phyloP scores from a whole-genome alignment of 495 filamentous ascomycete species.

The Trichoderma orchidacearum region DNA sequence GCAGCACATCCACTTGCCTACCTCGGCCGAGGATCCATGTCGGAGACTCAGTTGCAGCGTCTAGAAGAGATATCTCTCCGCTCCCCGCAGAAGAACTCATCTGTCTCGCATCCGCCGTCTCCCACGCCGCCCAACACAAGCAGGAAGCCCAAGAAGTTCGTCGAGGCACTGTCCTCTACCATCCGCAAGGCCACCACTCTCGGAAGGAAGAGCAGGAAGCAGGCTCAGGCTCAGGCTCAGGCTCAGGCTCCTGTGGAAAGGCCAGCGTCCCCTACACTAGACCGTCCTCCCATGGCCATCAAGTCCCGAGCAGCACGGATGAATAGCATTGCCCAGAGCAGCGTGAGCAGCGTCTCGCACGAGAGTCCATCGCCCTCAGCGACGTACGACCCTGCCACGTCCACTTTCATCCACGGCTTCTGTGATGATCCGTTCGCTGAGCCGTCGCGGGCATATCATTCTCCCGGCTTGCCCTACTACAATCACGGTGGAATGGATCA shows the following conservation, averaged over 20 bases:
- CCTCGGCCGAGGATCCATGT: slow-evolving; percentile 23
- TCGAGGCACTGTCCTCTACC: slow-evolving; percentile 13
- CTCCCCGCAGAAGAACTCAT: slow-evolving; percentile 15
- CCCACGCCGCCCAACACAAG: slow-evolving; percentile 10
- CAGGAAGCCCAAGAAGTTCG: slow-evolving; percentile 11
- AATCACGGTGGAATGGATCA: background rate
- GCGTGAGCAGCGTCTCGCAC: background rate
- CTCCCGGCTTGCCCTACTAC: slow-evolving; percentile 2
- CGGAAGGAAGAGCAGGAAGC: background rate
- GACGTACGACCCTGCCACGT: too few species aligned
- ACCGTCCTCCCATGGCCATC: background rate
- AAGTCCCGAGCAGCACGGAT: background rate
- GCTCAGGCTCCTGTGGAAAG: background rate
- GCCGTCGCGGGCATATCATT: background rate
- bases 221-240: background rate
- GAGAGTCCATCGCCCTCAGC: background rate
- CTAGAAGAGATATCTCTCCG: slow-evolving; percentile 31
- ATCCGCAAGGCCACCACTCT: slow-evolving; percentile 12
- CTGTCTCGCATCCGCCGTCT: slow-evolving; percentile 15
- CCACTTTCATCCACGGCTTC: background rate
- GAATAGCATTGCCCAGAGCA: background rate
- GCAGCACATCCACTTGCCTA: background rate
- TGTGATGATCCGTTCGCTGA: slow-evolving; percentile 1
- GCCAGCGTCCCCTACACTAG: background rate
- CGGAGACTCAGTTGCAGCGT: slow-evolving; percentile 31